Conservation (phyloP, 176 grass and related monocot species). For the Oryza officinalis region DNA sequence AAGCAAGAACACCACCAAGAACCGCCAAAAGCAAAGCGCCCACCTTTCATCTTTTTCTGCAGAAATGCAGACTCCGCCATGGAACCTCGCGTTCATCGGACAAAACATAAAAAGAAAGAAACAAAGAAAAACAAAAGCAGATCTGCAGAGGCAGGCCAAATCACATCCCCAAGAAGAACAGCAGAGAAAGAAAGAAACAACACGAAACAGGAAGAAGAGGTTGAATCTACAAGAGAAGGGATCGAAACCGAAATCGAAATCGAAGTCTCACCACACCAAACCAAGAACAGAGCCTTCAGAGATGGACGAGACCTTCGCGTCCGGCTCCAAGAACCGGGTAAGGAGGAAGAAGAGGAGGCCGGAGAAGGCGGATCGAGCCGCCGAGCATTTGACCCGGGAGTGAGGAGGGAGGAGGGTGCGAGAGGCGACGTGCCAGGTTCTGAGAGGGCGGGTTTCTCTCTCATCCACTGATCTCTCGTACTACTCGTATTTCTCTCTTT, state of each 20-base stretch:
- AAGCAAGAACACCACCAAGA: conserved; percentile 11
- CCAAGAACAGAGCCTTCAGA: background rate
- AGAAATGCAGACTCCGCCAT: background rate
- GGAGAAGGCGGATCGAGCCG: conserved; percentile 24
- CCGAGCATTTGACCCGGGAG: conserved; percentile 23
- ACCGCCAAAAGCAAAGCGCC: conserved; percentile 3
- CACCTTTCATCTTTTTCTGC: conserved; percentile 26
- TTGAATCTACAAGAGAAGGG: background rate
- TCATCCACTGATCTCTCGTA: background rate
- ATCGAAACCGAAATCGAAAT: background rate
- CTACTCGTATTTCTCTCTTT: background rate
- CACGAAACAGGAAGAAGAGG: background rate
- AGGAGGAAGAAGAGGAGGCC: background rate
- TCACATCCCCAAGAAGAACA: background rate
- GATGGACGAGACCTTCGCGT: background rate
- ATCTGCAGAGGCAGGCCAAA: background rate
- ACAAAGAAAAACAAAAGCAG: background rate
- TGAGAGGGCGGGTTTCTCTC: conserved; percentile 1
- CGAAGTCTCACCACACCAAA: conserved; percentile 20
- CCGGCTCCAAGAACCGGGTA: background rate
- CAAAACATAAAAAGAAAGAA: background rate
- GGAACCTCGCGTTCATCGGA: background rate
- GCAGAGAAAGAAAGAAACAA: background rate
- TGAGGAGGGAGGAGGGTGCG: background rate
- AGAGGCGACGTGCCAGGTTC: background rate